A percentile compares a stretch with the other conserved stretches of the same genome.
Conservation (phyloP, 768 basidiomycete species). For the Tephrocybe sp. region DNA sequence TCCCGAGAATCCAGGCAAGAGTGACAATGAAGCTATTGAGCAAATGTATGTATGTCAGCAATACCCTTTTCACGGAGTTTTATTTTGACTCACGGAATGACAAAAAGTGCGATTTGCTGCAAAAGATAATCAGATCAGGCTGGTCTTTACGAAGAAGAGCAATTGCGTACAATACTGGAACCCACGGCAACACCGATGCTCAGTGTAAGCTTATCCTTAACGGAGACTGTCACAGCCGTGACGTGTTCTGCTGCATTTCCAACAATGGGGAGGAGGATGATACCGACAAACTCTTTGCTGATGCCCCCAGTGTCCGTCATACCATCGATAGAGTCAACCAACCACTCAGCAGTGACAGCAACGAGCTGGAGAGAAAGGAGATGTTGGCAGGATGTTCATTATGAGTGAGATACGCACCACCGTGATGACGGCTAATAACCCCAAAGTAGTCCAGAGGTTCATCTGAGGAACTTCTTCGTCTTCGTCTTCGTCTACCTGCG, state of each 20-base stretch:
- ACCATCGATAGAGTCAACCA: constrained; percentile 83
- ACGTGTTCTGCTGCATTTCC: constrained; percentile 92
- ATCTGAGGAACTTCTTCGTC: constrained; percentile 53
- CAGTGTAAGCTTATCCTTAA: constrained; percentile 88
- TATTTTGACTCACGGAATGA: constrained; percentile 37
- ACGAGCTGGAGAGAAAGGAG: constrained; percentile 46
- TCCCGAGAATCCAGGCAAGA: constrained; percentile 78
- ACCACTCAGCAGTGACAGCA: constrained; percentile 63
- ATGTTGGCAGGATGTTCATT: neutral
- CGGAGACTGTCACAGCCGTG: constrained; percentile 89
- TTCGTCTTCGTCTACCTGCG: constrained; percentile 25
- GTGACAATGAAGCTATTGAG: constrained; percentile 63
- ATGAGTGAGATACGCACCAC: constrained; percentile 43
- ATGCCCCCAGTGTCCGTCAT: constrained; percentile 59
- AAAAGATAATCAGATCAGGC: constrained; percentile 1
- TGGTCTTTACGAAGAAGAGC: constrained; percentile 8
- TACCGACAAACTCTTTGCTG: constrained; percentile 79
- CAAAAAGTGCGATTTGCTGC: constrained; percentile 63
- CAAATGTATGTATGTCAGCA: neutral
- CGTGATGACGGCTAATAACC: constrained; percentile 58
- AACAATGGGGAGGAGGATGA: constrained; percentile 86
- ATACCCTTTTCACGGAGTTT: neutral
- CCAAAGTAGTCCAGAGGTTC: constrained; percentile 53
- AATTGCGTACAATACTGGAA: constrained; percentile 65
- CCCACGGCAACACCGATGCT: constrained; percentile 89